Evolutionary conservation across 148 eudicot species (phyloP).

Genomic region (Chenopodium formosanum): DNA sequence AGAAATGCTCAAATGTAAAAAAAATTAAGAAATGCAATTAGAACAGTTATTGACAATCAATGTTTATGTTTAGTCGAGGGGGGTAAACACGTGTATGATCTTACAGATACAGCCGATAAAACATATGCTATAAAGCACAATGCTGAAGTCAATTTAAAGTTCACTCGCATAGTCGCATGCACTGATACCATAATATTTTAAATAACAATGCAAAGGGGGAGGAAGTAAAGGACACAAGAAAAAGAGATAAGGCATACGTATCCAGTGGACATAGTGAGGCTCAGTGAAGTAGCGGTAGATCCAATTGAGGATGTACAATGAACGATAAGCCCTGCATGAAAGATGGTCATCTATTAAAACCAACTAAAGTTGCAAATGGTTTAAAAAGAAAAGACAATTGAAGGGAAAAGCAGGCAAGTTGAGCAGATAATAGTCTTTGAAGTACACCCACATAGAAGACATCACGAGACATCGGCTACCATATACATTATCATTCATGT

Average conservation of each 20-base stretch:
- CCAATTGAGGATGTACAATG: conserved; percentile 88
- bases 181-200: not conserved
- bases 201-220: not conserved
- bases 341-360: not conserved
- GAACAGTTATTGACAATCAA: too few species aligned
- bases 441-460: not conserved
- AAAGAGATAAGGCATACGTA: conserved; percentile 54
- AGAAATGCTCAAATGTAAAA: not conserved
- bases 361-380: not conserved
- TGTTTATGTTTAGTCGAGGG: not conserved
- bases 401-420: not conserved
- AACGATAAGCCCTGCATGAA: conserved; percentile 82
- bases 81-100: not conserved
- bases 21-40: not conserved
- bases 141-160: not conserved
- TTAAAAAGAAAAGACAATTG: not conserved
- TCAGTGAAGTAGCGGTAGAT: conserved; percentile 94
- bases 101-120: not conserved
- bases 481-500: not conserved
- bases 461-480: conserved; percentile 1
- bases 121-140: not conserved
- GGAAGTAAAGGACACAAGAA: not conserved
- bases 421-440: not conserved
- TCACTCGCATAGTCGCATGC: not conserved
- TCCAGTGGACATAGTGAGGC: conserved; percentile 93